Evolutionary conservation across 2,329 filamentous ascomycete genomes (phyloP), one percentile per base, ranked within the genome.

Genomic region (Rhytidhysteron rufulum): DNA sequence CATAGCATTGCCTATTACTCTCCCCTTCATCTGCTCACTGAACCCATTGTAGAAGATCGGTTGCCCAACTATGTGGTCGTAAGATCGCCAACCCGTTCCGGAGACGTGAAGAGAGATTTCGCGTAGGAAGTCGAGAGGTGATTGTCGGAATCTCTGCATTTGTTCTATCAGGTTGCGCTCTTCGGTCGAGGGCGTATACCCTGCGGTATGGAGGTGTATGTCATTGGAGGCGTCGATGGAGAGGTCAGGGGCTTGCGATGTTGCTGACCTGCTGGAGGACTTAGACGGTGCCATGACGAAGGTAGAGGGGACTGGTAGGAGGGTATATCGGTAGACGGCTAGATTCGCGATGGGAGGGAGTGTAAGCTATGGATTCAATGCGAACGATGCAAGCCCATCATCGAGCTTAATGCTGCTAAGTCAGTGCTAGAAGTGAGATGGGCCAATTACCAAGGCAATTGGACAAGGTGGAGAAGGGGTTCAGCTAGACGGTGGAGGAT

Each of bases 51-150:
- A 98, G 71, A 91, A 97, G 48, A 96, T 84, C 8, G 89, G 88
- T 63, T 95, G 90, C 17, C 93, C 93, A 54, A 97, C 84, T 47
- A 90, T 78, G 47, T 85, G 74, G 59, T 97, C 88, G 70, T 98
- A 98, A 44, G 87, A 88, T 45, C 93, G 86, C 93, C 93, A 98
- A 62, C 90, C 91, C 37, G 86, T 85, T 40, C 93, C 93, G 10
- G 88, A 91, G 48, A 97, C 86, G 67, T 97, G 90, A 24, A 95
- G 76, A 34, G 87, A 93, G 24, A 98, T 85, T 71, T 98, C 93
- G 51, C 89, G 88, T 21, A 97, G 80, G 63, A 97, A 97, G 49
- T 89, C 77, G 48, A 85, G 70, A 1, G 82, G 82, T 40, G 78
- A 76, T 41, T 85, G 70, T 42, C 91, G 83, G 65, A 97, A 96